Percentiles rank a stretch among this genome's conserved stretches.
Conservation (phyloP, 768 basidiomycete species). For the Neoboletus subvelutipes region DNA sequence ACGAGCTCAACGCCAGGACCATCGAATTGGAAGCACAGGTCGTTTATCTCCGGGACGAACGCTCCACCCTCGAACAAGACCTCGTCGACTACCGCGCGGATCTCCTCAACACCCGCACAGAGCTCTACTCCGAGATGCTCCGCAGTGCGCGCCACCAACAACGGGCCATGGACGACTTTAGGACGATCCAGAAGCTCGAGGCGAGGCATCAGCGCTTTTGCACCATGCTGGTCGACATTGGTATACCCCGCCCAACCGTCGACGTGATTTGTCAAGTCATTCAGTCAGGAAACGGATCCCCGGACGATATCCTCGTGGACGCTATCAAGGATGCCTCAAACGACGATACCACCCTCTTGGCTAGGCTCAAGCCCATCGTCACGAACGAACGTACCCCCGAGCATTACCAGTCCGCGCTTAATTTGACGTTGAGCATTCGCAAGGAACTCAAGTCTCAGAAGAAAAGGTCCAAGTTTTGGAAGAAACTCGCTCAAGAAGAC, state of each 20-base stretch:
- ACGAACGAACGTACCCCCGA: conserved; percentile 38
- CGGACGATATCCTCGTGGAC: conserved; percentile 44
- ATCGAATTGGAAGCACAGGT: conserved; percentile 17
- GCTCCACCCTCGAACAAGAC: conserved; percentile 24
- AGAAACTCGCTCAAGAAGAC: conserved; percentile 40
- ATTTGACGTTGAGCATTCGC: conserved; percentile 44
- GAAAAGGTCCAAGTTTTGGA: conserved; percentile 48
- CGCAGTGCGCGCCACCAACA: conserved; percentile 28
- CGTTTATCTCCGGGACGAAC: conserved; percentile 14
- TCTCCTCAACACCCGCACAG: conserved; percentile 29
- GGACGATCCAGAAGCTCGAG: conserved; percentile 29
- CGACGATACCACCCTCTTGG: conserved; percentile 41
- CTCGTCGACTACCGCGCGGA: conserved; percentile 28
- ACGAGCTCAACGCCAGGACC: conserved; percentile 8
- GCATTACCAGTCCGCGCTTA: conserved; percentile 46
- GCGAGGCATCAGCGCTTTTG: conserved; percentile 24
- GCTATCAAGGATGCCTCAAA: conserved; percentile 44
- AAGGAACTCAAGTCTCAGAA: conserved; percentile 43
- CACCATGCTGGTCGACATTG: conserved; percentile 26
- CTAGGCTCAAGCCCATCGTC: conserved; percentile 39
- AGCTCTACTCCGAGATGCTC: conserved; percentile 32
- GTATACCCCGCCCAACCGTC: conserved; percentile 25
- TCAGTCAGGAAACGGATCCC: conserved; percentile 29
- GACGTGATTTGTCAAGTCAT: conserved; percentile 23
- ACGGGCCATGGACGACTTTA: conserved; percentile 21